Evolutionary conservation across 495 filamentous ascomycete species (phyloP), one percentile per base, ranked within the genome.

Genomic region (Neurospora pannonica): DNA sequence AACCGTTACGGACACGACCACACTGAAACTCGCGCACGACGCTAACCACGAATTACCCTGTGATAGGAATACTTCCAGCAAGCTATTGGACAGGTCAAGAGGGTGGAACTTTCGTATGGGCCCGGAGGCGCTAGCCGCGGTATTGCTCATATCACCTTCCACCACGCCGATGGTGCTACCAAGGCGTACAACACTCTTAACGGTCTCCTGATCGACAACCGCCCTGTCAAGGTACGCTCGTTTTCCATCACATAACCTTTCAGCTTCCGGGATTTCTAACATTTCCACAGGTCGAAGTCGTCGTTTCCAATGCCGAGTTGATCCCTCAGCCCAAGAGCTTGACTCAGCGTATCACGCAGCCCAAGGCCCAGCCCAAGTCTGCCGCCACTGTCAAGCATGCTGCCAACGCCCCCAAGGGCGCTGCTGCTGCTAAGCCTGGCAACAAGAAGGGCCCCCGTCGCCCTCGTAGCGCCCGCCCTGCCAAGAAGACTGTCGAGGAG

Each of bases 31-130:
- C 54, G 74, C 74, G 38, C 74, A 76, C 76, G 76, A 81, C 78
- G 81, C 81, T 83, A 83, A 83, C 81, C 78, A 78, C 76, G 72
- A 54, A 77, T 60, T 72, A 72, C 79, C 79, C 78, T 81, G 78
- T 76, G 82, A 85, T 95, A 99, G 96, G 96, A 98, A 86, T 99
- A 97, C 84, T 97, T 99, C 85, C 82, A 86, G 79, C 92, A 93
- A 81, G 91, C 92, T 79, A 88, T 97, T 85, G 97, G 95, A 62
- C 91, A 93, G 71, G 92, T 98, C 83, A 97, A 94, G 88, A 89
- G 88, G 83, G 92, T 93, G 70, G 89, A 93, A 79, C 87, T 99
- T 78, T 94, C 92, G 39, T 98, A 98, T 83, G 95, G 95, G 78
- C 93, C 95, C 60, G 94, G 93, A 79, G 95, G 96, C 70, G 88